These are phyloP conservation scores for Arthrobotrys pseudoclavata DNA, from an alignment of 2,329 filamentous ascomycete genomes.

Conservation along the genomic window DNA sequence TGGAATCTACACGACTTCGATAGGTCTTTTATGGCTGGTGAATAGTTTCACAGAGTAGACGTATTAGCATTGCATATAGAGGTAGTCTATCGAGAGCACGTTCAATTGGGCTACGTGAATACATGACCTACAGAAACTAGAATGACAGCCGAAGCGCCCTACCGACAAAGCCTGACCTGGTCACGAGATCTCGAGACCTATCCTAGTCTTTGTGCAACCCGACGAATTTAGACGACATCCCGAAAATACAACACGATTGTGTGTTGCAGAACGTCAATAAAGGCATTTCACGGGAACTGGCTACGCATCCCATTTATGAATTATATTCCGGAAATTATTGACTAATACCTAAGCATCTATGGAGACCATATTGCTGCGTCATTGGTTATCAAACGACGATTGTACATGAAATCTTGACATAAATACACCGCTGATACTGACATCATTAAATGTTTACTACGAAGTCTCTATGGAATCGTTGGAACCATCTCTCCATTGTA, in stretches of 20 bases:
- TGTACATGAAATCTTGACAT: background rate
- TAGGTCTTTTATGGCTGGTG: background rate
- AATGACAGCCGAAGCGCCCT: background rate
- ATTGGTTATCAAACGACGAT: background rate
- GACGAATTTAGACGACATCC: conserved; percentile 7
- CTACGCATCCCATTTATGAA: background rate
- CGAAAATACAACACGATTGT: conserved; percentile 12
- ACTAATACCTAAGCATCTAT: too few relatives aligned
- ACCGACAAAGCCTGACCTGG: background rate
- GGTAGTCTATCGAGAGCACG: background rate
- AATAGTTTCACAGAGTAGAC: background rate
- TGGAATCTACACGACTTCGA: conserved; percentile 28
- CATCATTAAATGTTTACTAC: background rate
- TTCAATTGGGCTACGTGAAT: background rate
- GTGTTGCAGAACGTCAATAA: conserved; percentile 1
- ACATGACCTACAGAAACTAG: too few relatives aligned
- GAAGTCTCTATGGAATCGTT: conserved; percentile 4
- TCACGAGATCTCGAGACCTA: background rate
- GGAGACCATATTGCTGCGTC: background rate
- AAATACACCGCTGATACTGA: background rate
- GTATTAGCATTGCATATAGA: background rate
- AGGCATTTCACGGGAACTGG: background rate
- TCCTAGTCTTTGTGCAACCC: background rate
- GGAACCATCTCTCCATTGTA: background rate
- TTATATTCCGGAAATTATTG: background rate